Evolutionary conservation across 495 filamentous ascomycete genomes (phyloP), one percentile per base, ranked within the genome.

Genomic region (Patellaria atrata): DNA sequence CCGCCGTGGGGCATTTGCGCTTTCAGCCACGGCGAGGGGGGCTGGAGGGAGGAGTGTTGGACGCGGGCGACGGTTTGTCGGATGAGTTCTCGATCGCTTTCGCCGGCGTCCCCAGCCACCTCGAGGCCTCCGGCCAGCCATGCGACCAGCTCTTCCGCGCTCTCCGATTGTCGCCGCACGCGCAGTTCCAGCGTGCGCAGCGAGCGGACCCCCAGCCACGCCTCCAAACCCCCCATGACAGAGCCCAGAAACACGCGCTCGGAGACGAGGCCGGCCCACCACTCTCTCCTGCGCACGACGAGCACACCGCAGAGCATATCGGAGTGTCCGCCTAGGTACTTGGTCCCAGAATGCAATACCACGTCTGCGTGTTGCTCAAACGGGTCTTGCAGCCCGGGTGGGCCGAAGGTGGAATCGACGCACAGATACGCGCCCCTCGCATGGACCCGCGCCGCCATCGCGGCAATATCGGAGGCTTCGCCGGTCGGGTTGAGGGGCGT

Each of bases 321-420:
- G 42, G 72, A 79, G 58, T 97, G 89, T 1, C 89, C 89, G 13
- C 89, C 89, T 38, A 97, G 68, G 54, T 94, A 97, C 64, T 97
- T 97, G 6, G 85, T 89, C 9, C 82, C 89, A 15, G 67, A 74
- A 56, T 97, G 89, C 78, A 94, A 78, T 14, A 94, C 71, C 0
- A 82, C 54, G 55, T 94, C 85, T 2, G 77, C 81, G 37, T 84
- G 85, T 48, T 62, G 74, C 22, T 47, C 28, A 51, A 94, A 91
- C 2, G 89, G 89, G 45, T 94, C 82, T 54, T 82, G 77, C 23
- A 97, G 63, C 15, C 75, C 75, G 10, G 89, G 89, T n/a, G 89
- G 89, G 1, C 72, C 89, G 52, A 97, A 94, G 0, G 89, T 97
- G 0, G 77, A 69, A 56, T 97, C 89, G 3, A 97, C 81, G 11